These are phyloP conservation scores for Isabelozyma gotoi DNA, from an alignment of 805 yeast species.

Conservation along the genomic window DNA sequence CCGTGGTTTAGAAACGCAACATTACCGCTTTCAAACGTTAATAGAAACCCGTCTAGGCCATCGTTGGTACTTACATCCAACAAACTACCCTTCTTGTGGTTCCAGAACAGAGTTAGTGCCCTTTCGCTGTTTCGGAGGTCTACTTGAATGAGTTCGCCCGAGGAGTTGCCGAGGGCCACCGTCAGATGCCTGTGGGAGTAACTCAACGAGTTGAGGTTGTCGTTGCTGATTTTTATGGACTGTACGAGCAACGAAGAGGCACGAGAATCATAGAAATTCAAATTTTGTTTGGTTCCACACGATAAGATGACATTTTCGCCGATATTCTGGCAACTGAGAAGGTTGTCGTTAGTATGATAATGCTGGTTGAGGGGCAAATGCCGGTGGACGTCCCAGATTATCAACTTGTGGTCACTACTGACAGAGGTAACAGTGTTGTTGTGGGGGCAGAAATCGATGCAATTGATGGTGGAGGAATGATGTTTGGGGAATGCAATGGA, in stretches of 20 bases:
- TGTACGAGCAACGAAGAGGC: constrained; percentile 9
- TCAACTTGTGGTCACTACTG: not conserved
- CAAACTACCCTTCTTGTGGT: constrained; percentile 7
- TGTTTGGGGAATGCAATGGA: constrained; percentile 13
- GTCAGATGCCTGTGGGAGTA: constrained; percentile 8
- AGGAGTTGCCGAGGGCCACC: constrained; percentile 9
- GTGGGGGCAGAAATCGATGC: constrained; percentile 11
- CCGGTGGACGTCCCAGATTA: not conserved
- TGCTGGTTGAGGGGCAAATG: not conserved
- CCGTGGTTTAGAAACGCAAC: not conserved
- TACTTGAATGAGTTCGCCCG: constrained; percentile 5
- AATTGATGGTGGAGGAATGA: constrained; percentile 16
- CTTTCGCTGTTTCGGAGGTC: constrained; percentile 21
- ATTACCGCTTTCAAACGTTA: constrained; percentile 9
- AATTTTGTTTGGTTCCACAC: constrained; percentile 23
- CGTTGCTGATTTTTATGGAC: constrained; percentile 19
- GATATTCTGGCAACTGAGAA: constrained; percentile 20
- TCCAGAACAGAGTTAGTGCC: constrained; percentile 6
- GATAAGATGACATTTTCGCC: constrained; percentile 17
- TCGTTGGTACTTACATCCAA: constrained; percentile 2
- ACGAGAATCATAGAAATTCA: constrained; percentile 24
- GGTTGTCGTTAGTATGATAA: constrained; percentile 9
- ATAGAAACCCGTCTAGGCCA: constrained; percentile 1
- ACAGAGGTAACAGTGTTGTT: constrained; percentile 5
- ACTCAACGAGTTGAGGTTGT: constrained; percentile 21